Evolutionary conservation across 257 asterid species (phyloP).

Genomic region (Mitragyna speciosa): DNA sequence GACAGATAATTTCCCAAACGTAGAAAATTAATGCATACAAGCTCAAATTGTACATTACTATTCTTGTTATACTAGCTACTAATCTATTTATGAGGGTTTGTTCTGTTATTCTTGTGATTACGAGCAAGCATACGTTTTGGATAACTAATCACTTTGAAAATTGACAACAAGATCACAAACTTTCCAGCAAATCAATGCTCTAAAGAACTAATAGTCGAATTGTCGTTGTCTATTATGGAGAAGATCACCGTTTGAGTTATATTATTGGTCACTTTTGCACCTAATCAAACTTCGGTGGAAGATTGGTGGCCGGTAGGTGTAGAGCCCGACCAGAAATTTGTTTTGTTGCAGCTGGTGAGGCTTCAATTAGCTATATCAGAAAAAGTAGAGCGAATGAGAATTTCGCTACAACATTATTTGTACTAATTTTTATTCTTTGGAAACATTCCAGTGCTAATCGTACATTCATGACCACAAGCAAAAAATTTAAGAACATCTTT

Average conservation of each 20-base stretch:
- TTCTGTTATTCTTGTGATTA: background rate
- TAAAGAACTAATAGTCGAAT: background rate
- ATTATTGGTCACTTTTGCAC: background rate
- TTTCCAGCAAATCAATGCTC: background rate
- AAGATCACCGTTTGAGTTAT: background rate
- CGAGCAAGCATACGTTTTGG: background rate
- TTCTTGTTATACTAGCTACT: background rate
- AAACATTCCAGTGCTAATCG: too few species aligned
- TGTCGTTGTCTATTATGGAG: background rate
- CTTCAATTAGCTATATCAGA: background rate
- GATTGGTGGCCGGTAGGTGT: slow-evolving; percentile 15
- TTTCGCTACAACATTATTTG: background rate
- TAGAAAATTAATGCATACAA: background rate
- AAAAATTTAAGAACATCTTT: too few species aligned
- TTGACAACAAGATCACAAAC: background rate
- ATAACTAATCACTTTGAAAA: background rate
- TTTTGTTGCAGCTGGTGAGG: background rate
- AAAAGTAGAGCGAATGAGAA: background rate
- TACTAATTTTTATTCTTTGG: too few species aligned
- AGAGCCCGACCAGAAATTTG: background rate
- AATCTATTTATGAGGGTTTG: background rate
- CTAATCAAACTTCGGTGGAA: background rate
- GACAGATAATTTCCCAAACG: background rate
- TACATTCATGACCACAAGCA: too few species aligned
- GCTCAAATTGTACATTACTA: background rate